These are phyloP conservation scores for Collybia sp. DNA, from an alignment of 768 basidiomycete genomes.

Conservation along the genomic window DNA sequence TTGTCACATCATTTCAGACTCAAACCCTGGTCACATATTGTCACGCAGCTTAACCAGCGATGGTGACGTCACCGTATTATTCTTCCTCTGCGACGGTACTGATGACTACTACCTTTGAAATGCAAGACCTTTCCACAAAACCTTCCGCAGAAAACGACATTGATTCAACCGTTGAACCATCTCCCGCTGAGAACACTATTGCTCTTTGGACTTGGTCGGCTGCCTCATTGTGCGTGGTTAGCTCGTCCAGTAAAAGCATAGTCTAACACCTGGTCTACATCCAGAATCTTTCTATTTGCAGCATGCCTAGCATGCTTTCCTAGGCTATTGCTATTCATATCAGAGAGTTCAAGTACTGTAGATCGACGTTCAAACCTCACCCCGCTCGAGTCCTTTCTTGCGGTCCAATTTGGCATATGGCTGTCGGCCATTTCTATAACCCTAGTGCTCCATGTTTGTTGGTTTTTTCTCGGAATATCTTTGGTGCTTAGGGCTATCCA, in stretches of 20 bases:
- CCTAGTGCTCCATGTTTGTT: slow-evolving; percentile 53
- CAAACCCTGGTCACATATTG: too few relatives aligned
- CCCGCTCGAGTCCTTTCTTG: slow-evolving; percentile 64
- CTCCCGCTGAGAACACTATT: slow-evolving; percentile 7
- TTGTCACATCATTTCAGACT: too few relatives aligned
- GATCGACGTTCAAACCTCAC: slow-evolving; percentile 43
- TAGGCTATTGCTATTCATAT: slow-evolving; percentile 62
- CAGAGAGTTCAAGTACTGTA: slow-evolving; percentile 34
- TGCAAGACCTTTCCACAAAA: too few relatives aligned
- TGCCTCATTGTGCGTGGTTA: slow-evolving; percentile 22
- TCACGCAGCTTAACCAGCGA: not conserved
- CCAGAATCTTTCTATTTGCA: slow-evolving; percentile 17
- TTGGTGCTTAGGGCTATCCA: slow-evolving; percentile 8
- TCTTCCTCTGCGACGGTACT: too few relatives aligned
- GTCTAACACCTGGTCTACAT: slow-evolving; percentile 8
- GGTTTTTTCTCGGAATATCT: slow-evolving; percentile 3
- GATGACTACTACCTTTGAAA: not conserved
- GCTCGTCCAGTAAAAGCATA: slow-evolving; percentile 8
- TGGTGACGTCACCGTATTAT: slow-evolving; percentile 1
- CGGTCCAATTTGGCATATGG: slow-evolving; percentile 61
- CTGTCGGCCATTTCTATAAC: slow-evolving; percentile 51
- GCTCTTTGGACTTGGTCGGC: slow-evolving; percentile 24
- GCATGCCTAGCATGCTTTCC: slow-evolving; percentile 47
- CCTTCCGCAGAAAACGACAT: too few relatives aligned
- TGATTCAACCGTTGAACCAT: too few relatives aligned